Evolutionary conservation across 164 flowering plant genomes (phyloP), one percentile per base, ranked within the genome.

Genomic region (Umbellularia californica): DNA sequence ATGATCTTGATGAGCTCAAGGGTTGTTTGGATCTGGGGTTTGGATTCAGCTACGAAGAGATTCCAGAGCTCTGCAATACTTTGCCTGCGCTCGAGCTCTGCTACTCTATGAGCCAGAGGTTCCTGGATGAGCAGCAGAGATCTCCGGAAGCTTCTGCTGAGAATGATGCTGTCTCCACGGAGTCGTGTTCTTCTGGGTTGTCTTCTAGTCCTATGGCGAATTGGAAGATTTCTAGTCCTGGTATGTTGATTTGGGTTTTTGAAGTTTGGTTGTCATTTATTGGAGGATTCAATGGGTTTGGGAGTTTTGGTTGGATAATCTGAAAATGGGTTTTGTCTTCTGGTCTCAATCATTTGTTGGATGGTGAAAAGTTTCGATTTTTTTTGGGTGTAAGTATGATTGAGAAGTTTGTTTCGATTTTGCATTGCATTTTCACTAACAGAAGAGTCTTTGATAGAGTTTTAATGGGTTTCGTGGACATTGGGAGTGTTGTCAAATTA

Each of bases 161-260:
- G 60, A 55, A 15, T 3, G 60, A 55, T 20, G 58, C 75, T 17
- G 23, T 52, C 7, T 13, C 81, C 2, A 33, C 55, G 11, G 77
- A 69, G 41, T 30, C 75, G 5, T 72, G 71, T 20, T 77, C 83
- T 25, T 28, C 86, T n/a, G 67, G n/a, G 30, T 22, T 7, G 6
- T 11, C 74, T 22, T 75, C 86, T 1, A 76, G 88, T 52, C 92
- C 88, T 6, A 79, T 92, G 65, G 90, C 98, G 9, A 92, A 84
- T 75, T 92, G 97, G 98, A 89, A 81, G 89, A 93, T 93, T 80
- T 93, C 97, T 24, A 85, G 95, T 80, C 98, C 97, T 80, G 98
- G 98, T 94, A 75, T 69, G 89, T 5, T 55, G 69, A 55, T 27
- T 52, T 66, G 41, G 47, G 20, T 27, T 2, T 28, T 17, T 17